These are phyloP conservation scores for Scenedesmus sp. DNA, from an alignment of 163 green algal species.

Conservation along the genomic window DNA sequence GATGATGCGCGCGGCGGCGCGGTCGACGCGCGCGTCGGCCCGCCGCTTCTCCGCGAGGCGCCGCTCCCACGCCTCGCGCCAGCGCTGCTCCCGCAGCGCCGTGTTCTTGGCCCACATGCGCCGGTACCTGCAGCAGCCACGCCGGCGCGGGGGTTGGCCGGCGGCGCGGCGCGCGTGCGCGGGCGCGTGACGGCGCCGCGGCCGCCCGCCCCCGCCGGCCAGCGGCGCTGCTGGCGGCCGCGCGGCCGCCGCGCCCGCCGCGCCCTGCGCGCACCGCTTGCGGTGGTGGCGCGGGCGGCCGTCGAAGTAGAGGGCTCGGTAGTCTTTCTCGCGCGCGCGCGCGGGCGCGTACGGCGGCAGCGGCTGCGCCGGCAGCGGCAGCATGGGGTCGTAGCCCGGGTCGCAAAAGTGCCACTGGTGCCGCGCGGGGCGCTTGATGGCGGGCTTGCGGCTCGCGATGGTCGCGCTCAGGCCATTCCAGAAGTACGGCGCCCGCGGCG, in stretches of 20 bases:
- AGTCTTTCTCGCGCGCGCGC: conserved; percentile 20
- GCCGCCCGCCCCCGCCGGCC: not conserved
- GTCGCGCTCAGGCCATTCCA: not conserved
- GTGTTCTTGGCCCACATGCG: conserved; percentile 44
- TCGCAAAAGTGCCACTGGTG: conserved; percentile 68
- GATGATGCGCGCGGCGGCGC: not conserved
- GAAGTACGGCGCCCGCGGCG: not conserved
- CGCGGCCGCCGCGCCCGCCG: not conserved
- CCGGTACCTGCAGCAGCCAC: not conserved
- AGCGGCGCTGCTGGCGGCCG: not conserved
- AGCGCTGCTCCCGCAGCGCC: conserved; percentile 18
- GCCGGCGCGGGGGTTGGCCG: not conserved
- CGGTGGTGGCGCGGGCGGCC: conserved; percentile 17
- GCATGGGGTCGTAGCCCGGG: conserved; percentile 53
- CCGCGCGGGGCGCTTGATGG: conserved; percentile 55
- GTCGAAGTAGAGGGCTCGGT: conserved; percentile 36
- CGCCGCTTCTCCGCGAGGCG: not conserved
- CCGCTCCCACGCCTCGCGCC: conserved; percentile 12
- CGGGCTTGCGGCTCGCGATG: conserved; percentile 54
- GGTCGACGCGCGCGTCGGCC: not conserved
- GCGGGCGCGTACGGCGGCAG: conserved; percentile 54
- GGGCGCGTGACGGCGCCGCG: not conserved
- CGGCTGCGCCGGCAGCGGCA: conserved; percentile 40
- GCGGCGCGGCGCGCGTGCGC: not conserved
- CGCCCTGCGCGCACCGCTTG: conserved; percentile 8